Base-by-base conservation (phyloP, 345 rosid species). In the Populus euphratica region DNA sequence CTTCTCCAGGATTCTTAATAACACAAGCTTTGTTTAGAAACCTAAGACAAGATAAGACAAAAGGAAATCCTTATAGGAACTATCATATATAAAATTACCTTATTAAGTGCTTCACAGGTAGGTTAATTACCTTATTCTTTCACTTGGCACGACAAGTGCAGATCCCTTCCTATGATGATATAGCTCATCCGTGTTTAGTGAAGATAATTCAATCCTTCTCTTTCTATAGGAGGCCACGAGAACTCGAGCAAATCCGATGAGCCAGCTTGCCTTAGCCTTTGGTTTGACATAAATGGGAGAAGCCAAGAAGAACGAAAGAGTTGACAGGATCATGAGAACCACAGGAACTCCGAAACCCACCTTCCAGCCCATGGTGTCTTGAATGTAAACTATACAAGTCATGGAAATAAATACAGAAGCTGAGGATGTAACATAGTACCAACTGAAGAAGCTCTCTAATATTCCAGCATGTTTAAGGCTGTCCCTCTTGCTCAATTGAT, bases 11-110 rank as follows among this genome's bases (percentile, higher is more conserved):
- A 72, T 86, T 86, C 67, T 71, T 82, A 38, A 89, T 79, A 49
- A 89, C 69, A 81, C 97, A 90, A 38, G 94, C 96, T 83, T 86
- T 94, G 77, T 91, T 92, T 70, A 92, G 72, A 82, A 89, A 94
- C 89, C 97, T 89, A 71, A n/a, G 7, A 63, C 43, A 59, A 8
- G 29, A 9, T 73, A 62, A 20, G 21, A 44, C 18, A 14, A 14
- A 75, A 44, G 35, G 1, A 35, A 23, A 43, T 2, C 49, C 5
- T 12, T 44, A 10, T 44, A 44, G 49, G 49, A 44, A 44, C 16
- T 44, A 12, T 44, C 49, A 44, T 27, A 27, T 27, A 27, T 27
- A 27, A 27, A 27, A 27, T 27, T 27, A 27, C 29, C 29, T 27
- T 27, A 27, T 6, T 6, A 7, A 41, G 3, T 41, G 12, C 14